A percentile compares a stretch with the other conserved stretches of the same genome.
Conservation (phyloP, 23 red algal species). For the Agarophyton chilense region DNA sequence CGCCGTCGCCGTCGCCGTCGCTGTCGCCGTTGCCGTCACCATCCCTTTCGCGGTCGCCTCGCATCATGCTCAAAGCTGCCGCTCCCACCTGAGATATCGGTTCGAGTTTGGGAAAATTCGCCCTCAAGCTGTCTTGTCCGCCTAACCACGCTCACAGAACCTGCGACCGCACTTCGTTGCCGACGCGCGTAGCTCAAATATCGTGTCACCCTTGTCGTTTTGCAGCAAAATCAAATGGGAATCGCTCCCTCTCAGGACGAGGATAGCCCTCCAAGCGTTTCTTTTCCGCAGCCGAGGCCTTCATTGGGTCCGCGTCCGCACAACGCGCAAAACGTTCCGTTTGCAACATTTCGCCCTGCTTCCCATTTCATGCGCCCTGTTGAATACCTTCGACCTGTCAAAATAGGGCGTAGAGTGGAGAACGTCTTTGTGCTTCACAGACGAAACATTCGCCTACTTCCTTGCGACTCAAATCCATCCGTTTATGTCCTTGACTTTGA, state of each 20-base stretch:
- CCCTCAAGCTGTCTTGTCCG: neutral
- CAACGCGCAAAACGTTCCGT: neutral
- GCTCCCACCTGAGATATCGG: neutral
- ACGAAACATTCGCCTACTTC: conserved; percentile 24
- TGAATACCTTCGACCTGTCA: conserved; percentile 40
- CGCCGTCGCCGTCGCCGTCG: too few species aligned
- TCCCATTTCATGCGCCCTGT: conserved; percentile 24
- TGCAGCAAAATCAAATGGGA: neutral
- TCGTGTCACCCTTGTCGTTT: neutral
- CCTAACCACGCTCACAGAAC: neutral
- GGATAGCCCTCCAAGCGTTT: neutral
- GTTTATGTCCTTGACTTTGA: conserved; percentile 44
- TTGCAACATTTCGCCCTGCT: conserved; percentile 8
- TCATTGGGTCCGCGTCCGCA: conserved; percentile 32
- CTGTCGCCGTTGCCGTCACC: too few species aligned
- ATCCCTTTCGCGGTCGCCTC: neutral
- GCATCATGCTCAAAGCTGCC: neutral
- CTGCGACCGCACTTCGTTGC: too few species aligned
- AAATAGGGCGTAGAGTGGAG: conserved; percentile 10
- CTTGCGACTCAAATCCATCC: neutral
- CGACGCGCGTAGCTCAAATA: too few species aligned
- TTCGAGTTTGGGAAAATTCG: neutral
- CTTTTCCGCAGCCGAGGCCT: conserved; percentile 11
- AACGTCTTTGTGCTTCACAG: conserved; percentile 38
- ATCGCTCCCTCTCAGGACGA: neutral